Evolutionary conservation across 1,139 yeast genomes (phyloP).

Genomic region (Hyphopichia buzzinii): DNA sequence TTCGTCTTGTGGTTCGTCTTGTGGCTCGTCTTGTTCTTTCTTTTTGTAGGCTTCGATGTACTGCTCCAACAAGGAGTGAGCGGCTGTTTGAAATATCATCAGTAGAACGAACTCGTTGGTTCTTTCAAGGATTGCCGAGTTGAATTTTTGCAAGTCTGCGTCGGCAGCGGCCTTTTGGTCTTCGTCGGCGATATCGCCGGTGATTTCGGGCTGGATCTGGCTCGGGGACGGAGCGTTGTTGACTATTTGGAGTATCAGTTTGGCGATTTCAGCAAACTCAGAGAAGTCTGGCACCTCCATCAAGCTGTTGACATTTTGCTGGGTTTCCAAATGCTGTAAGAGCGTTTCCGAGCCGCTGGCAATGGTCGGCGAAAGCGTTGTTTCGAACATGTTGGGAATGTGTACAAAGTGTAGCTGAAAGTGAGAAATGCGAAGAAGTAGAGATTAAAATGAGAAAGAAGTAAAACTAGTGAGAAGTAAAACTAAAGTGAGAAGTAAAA

Average conservation of each 20-base stretch:
- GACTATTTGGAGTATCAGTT: neutral
- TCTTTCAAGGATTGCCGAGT: conserved; percentile 16
- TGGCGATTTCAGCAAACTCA: neutral
- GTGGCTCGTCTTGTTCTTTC: neutral
- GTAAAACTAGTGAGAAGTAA: too few relatives aligned
- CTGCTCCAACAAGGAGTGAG: conserved; percentile 8
- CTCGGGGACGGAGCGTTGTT: conserved; percentile 1
- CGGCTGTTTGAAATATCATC: conserved; percentile 17
- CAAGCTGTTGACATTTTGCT: neutral
- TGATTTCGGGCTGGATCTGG: neutral
- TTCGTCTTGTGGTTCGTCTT: neutral
- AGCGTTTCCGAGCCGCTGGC: neutral
- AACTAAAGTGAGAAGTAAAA: too few relatives aligned
- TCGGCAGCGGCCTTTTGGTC: conserved; percentile 5
- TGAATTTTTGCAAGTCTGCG: conserved; percentile 15
- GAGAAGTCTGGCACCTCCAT: conserved; percentile 2
- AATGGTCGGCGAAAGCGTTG: neutral
- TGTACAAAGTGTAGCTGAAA: too few relatives aligned
- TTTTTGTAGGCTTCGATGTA: conserved; percentile 5
- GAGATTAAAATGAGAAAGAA: too few relatives aligned
- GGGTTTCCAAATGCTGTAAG: neutral
- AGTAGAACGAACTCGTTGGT: conserved; percentile 17
- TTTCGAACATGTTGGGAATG: too few relatives aligned
- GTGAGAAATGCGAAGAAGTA: too few relatives aligned
- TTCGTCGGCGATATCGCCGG: conserved; percentile 5